These are phyloP conservation scores for Cladosporium sphaerospermum DNA, from an alignment of 2,329 filamentous ascomycete species.

Conservation along the genomic window DNA sequence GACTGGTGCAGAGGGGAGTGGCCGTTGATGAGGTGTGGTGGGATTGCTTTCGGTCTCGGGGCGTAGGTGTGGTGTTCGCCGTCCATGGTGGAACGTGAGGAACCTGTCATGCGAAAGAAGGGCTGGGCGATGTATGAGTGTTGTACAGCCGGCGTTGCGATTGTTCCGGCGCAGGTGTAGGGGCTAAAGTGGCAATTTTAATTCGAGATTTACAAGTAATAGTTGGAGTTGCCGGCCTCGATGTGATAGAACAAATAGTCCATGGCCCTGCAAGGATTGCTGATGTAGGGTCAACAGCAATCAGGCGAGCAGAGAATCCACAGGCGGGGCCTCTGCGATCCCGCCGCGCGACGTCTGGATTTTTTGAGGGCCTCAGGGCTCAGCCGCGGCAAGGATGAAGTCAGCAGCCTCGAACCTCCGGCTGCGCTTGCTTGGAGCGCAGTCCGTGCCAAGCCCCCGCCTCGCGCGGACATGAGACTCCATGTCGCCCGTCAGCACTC, in stretches of 20 bases:
- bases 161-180: background rate
- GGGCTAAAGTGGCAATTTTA: too few relatives aligned
- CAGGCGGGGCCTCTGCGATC: background rate
- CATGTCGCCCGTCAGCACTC: too few relatives aligned
- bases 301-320: background rate
- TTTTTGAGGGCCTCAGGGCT: background rate
- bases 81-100: slow-evolving; percentile 35
- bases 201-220: slow-evolving; percentile 23
- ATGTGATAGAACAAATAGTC: slow-evolving; percentile 32
- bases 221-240: slow-evolving; percentile 29
- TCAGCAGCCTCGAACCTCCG: too few relatives aligned
- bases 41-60: slow-evolving; percentile 44
- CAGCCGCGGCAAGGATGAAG: background rate
- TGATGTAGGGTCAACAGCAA: background rate
- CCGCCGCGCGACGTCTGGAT: background rate
- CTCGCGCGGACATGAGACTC: too few relatives aligned
- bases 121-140: background rate
- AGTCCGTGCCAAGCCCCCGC: too few relatives aligned
- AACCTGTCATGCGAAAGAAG: background rate
- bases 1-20: slow-evolving; percentile 44
- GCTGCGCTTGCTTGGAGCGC: too few relatives aligned
- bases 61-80: slow-evolving; percentile 29
- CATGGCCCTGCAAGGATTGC: slow-evolving; percentile 19
- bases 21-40: slow-evolving; percentile 53
- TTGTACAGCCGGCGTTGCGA: background rate